Evolutionary conservation across 164 flowering plant genomes (phyloP).

Genomic region (Umbilicus rupestris): DNA sequence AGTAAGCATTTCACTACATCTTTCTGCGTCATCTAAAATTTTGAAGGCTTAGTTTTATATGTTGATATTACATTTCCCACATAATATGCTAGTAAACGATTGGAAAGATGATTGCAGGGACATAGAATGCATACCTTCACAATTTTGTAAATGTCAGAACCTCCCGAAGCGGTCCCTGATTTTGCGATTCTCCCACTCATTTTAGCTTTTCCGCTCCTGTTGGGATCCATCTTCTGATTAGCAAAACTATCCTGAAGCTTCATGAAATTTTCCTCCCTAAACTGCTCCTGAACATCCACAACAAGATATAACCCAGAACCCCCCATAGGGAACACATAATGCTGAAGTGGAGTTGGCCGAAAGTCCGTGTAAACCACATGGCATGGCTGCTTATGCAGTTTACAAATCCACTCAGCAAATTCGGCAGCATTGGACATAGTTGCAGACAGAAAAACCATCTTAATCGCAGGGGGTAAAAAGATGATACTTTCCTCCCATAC

Average conservation of each 20-base stretch:
- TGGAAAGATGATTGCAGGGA: constrained; percentile 1
- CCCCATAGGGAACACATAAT: constrained; percentile 88
- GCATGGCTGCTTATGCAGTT: constrained; percentile 90
- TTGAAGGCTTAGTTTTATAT: too few species aligned
- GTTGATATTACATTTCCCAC: not conserved
- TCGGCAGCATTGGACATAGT: constrained; percentile 99
- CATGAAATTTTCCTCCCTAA: constrained; percentile 78
- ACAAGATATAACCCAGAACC: constrained; percentile 86
- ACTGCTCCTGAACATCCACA: constrained; percentile 92
- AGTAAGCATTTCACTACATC: too few species aligned
- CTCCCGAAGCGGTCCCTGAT: constrained; percentile 67
- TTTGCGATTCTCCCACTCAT: constrained; percentile 66
- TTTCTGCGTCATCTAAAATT: too few species aligned
- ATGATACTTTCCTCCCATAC: constrained; percentile 99
- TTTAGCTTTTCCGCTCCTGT: constrained; percentile 37
- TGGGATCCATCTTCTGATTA: constrained; percentile 43
- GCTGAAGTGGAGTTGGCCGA: constrained; percentile 93
- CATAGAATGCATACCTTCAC: constrained; percentile 56
- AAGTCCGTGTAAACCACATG: constrained; percentile 99
- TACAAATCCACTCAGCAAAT: constrained; percentile 98
- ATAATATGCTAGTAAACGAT: not conserved
- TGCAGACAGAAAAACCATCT: constrained; percentile 96
- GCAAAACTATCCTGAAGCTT: constrained; percentile 78
- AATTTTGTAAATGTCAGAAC: constrained; percentile 88
- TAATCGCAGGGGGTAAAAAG: constrained; percentile 83